Percentiles rank a stretch among this genome's conserved stretches.
Evolutionary conservation across 371 early-diverging fungal genomes (phyloP).

Genomic region (Syncephalis plumigaleata): DNA sequence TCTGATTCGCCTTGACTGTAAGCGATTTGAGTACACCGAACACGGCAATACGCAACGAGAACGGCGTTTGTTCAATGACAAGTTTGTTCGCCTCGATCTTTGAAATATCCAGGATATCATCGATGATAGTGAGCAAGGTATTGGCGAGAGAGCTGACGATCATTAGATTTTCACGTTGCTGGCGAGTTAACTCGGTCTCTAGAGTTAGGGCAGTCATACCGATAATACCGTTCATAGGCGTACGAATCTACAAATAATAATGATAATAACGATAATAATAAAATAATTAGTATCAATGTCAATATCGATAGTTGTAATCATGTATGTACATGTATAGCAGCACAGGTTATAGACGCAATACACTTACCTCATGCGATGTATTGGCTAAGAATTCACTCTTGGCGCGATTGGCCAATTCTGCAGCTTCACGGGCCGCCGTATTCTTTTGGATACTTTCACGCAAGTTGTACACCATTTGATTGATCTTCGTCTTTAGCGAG

Average conservation of each 20-base stretch:
- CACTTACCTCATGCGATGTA: conserved; percentile 44
- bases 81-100: conserved; percentile 66
- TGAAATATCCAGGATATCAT: conserved; percentile 67
- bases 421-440: conserved; percentile 47
- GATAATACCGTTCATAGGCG: conserved; percentile 65
- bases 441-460: conserved; percentile 52
- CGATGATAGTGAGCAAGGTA: conserved; percentile 50
- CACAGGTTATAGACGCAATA: no score
- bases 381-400: conserved; percentile 60
- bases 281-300: no score
- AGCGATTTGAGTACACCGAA: conserved; percentile 47
- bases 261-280: no score
- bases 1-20: conserved; percentile 45
- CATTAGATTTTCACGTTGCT: conserved; percentile 58
- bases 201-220: conserved; percentile 51
- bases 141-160: conserved; percentile 46
- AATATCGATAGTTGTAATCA: no score
- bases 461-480: conserved; percentile 46
- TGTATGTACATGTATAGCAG: no score
- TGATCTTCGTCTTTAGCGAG: conserved; percentile 56
- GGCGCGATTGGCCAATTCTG: conserved; percentile 55
- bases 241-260: conserved; percentile 19
- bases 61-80: conserved; percentile 44
- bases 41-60: conserved; percentile 43
- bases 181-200: conserved; percentile 44